Evolutionary conservation across 257 asterid genomes (phyloP).

Genomic region (Schizonepeta tenuifolia): DNA sequence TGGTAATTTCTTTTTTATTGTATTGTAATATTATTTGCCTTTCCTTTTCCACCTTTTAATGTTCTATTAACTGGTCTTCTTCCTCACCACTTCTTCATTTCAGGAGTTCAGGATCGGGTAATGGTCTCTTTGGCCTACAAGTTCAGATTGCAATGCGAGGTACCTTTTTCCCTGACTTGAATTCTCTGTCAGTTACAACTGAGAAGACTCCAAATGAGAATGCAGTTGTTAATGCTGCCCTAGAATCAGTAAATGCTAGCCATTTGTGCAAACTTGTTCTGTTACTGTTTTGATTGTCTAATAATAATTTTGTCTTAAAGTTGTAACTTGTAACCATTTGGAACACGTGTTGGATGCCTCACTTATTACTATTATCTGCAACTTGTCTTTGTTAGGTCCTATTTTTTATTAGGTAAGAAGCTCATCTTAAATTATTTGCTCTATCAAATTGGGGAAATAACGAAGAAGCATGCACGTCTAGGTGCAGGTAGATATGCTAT

Average conservation of each 20-base stretch:
- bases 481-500: constrained; percentile 8
- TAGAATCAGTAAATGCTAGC: not conserved
- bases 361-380: not conserved
- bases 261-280: constrained; percentile 1
- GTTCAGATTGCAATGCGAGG: constrained; percentile 98
- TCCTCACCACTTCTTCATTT: constrained; percentile 17
- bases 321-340: not conserved
- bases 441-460: not conserved
- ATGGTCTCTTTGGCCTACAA: constrained; percentile 94
- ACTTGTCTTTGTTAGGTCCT: not conserved
- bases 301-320: not conserved
- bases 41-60: constrained; percentile 23
- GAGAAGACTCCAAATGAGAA: not conserved
- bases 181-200: constrained; percentile 19
- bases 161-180: constrained; percentile 33
- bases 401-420: not conserved
- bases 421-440: not conserved
- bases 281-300: constrained; percentile 10
- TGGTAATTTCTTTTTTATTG: constrained; percentile 55
- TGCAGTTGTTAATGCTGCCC: not conserved
- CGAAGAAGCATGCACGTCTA: not conserved
- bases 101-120: constrained; percentile 91
- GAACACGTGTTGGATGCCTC: constrained; percentile 19
- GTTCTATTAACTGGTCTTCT: constrained; percentile 4
- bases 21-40: not conserved